A percentile compares a stretch with the other conserved stretches of the same genome.
These are phyloP conservation scores for Candida argentea DNA, from an alignment of 805 yeast genomes.

Conservation along the genomic window DNA sequence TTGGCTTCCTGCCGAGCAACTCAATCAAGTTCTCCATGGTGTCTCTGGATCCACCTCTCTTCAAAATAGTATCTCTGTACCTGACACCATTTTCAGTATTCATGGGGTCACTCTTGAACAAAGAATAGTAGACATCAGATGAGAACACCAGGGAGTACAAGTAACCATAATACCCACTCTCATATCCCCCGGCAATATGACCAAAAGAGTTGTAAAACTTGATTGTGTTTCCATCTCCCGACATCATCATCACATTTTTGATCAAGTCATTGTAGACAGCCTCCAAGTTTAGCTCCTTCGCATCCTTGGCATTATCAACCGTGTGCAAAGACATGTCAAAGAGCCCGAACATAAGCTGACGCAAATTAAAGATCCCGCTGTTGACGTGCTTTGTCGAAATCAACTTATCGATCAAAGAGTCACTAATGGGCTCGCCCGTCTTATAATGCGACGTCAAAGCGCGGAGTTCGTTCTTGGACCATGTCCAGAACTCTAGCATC, in stretches of 20 bases:
- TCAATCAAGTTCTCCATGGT: constrained; percentile 54
- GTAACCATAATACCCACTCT: constrained; percentile 80
- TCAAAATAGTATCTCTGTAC: constrained; percentile 62
- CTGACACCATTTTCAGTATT: constrained; percentile 47
- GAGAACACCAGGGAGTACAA: constrained; percentile 83
- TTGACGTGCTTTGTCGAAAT: constrained; percentile 64
- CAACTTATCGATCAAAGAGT: constrained; percentile 46
- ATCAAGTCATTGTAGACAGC: constrained; percentile 58
- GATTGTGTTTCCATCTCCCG: constrained; percentile 44
- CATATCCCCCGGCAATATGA: constrained; percentile 76
- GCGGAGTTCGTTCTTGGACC: constrained; percentile 56
- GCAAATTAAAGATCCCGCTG: constrained; percentile 58
- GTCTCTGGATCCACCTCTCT: constrained; percentile 66
- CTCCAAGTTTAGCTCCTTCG: constrained; percentile 37
- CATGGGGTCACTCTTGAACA: constrained; percentile 61
- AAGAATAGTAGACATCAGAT: constrained; percentile 66
- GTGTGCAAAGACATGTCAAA: constrained; percentile 71
- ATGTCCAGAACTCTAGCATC: constrained; percentile 81
- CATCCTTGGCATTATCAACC: constrained; percentile 28
- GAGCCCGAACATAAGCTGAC: constrained; percentile 71
- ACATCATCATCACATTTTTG: constrained; percentile 48
- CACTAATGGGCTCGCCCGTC: constrained; percentile 47
- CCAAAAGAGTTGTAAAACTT: constrained; percentile 71
- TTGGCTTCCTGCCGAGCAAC: constrained; percentile 69
- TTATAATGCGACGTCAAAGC: constrained; percentile 57